These are phyloP conservation scores for Sambucus nigra DNA, from an alignment of 129 eudicot species.

Conservation along the genomic window DNA sequence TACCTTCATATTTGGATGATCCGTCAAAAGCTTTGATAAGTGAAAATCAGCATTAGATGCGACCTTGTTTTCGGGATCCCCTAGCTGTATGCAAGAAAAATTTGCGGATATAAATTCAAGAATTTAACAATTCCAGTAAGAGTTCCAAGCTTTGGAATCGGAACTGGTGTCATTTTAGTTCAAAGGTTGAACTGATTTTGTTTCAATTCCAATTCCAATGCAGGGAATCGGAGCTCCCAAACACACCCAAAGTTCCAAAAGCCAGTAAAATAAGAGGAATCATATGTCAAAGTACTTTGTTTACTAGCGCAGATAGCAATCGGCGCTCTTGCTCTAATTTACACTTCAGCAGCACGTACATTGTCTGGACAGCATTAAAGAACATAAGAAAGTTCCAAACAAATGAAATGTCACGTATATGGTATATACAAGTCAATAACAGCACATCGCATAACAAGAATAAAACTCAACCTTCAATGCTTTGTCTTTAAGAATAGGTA, in stretches of 20 bases:
- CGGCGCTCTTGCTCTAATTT: conserved; percentile 97
- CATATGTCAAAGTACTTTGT: conserved; percentile 41
- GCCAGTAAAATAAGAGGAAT: neutral
- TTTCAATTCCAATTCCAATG: too few relatives aligned
- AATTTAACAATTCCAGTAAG: conserved; percentile 3
- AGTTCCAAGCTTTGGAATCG: too few relatives aligned
- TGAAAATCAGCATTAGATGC: conserved; percentile 98
- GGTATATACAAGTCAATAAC: neutral
- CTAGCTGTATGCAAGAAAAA: conserved; percentile 50
- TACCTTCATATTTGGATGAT: conserved; percentile 99
- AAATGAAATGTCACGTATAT: neutral
- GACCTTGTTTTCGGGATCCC: conserved; percentile 92
- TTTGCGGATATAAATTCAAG: conserved; percentile 5
- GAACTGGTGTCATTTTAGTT: too few relatives aligned
- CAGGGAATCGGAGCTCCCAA: too few relatives aligned
- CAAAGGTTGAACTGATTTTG: too few relatives aligned
- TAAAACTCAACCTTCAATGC: conserved; percentile 61
- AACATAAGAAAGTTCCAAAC: conserved; percentile 2
- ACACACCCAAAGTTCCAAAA: conserved; percentile 4
- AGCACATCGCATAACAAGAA: conserved; percentile 12
- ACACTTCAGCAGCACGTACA: conserved; percentile 63
- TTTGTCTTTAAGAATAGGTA: conserved; percentile 75
- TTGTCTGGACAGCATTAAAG: conserved; percentile 35
- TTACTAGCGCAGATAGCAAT: conserved; percentile 77
- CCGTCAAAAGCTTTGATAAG: conserved; percentile 71